Evolutionary conservation across 192 early-diverging fungal genomes (phyloP), one percentile per base, ranked within the genome.

Genomic region (Geranomyces michiganensis): DNA sequence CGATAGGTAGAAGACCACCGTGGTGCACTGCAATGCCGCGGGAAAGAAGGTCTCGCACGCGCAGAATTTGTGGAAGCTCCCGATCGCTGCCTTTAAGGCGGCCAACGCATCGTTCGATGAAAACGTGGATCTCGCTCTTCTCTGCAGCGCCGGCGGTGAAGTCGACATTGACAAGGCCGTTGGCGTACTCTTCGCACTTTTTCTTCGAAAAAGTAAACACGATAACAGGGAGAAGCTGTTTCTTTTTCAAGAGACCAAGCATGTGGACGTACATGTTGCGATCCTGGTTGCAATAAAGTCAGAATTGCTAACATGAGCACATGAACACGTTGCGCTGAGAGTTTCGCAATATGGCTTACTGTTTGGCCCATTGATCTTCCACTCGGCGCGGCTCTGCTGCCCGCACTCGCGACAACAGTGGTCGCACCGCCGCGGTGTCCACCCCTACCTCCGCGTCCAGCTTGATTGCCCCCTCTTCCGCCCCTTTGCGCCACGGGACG

Each of bases 11-110:
- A 44, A 97, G 84, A 45, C 97, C 97, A 64, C 93, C 89, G 75
- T 99, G 97, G 84, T 99, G 97, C 21, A 99, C 94, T 10, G 92
- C 97, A 65, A 99, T 95, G 44, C 97, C 97, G 62, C 95, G 90
- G 64, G 81, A 82, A 31, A 99, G 79, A 71, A 96, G 79, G 30
- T 93, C 91, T 24, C 90, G 82, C 82, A 95, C 93, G 21, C 88
- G 87, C 14, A 90, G 64, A 47, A 99, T 87, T 81, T 99, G 97
- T 6, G 96, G 96, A 51, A 99, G 79, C 61, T 89, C 81, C 41
- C 87, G 87, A 76, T 99, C 96, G 9, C 88, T 87, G 1, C 90
- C 83, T 72, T 92, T 93, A 24, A 99, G 79, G 19, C 94, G 81
- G 22, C 87, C 87, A 36, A 99, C 73, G 56, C 90, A 89, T 45